Conservation (phyloP, 257 asterid genomes). For the Mitragyna speciosa region DNA sequence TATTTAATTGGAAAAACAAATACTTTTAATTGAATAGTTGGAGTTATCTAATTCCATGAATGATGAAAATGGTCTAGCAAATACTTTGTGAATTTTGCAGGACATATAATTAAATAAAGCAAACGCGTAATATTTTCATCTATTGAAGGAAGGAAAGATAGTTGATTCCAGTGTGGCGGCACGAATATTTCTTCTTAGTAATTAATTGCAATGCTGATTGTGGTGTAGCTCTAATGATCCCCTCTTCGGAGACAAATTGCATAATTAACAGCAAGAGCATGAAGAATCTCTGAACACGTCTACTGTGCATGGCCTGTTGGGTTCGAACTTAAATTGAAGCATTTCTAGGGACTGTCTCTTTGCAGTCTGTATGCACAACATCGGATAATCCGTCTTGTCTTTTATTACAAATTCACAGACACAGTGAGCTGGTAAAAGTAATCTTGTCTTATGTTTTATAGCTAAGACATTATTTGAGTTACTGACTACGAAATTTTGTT, state of each 20-base stretch:
- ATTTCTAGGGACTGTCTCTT: neutral
- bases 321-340: conserved; percentile 9
- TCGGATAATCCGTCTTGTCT: conserved; percentile 11
- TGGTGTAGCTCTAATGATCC: neutral
- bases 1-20: no score
- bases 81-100: neutral
- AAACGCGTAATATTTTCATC: neutral
- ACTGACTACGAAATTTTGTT: neutral
- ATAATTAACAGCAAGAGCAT: neutral
- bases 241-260: conserved; percentile 16
- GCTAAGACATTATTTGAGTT: conserved; percentile 2
- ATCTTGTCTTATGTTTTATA: conserved; percentile 12
- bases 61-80: neutral
- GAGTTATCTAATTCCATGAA: neutral
- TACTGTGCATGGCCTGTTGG: neutral
- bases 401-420: conserved; percentile 9
- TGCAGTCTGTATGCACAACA: conserved; percentile 14
- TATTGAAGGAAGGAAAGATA: no score
- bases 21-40: neutral
- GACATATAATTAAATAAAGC: neutral
- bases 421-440: conserved; percentile 27
- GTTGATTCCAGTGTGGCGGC: neutral
- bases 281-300: conserved; percentile 20
- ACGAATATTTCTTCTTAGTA: conserved; percentile 1
- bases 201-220: neutral